Conservation (phyloP, 805 yeast genomes). For the Candida rishiriensis region DNA sequence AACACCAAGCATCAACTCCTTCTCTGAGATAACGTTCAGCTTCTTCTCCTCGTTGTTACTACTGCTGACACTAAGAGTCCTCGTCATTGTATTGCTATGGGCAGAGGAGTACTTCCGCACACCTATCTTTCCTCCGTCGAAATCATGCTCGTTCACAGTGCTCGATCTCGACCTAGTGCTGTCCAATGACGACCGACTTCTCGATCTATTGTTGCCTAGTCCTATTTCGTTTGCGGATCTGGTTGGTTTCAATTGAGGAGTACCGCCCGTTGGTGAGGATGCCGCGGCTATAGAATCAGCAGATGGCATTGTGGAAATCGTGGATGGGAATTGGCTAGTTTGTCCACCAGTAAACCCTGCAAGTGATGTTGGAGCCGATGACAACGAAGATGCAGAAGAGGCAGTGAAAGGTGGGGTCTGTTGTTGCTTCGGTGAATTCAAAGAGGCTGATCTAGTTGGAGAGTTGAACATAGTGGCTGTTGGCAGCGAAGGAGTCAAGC, state of each 20-base stretch:
- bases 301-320: background rate
- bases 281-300: too few relatives aligned
- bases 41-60: too few relatives aligned
- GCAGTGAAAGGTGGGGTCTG: background rate
- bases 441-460: conserved; percentile 1
- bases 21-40: too few relatives aligned
- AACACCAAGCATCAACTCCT: too few relatives aligned
- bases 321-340: background rate
- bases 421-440: too few relatives aligned
- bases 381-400: background rate
- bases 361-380: background rate
- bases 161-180: conserved; percentile 18
- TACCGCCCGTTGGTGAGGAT: too few relatives aligned
- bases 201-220: background rate
- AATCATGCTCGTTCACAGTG: conserved; percentile 20
- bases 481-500: conserved; percentile 1
- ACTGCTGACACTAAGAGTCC: too few relatives aligned
- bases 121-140: background rate
- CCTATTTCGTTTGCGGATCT: background rate
- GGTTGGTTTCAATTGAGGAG: too few relatives aligned
- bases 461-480: conserved; percentile 4
- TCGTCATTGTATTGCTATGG: too few relatives aligned
- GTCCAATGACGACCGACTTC: conserved; percentile 8
- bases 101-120: too few relatives aligned
- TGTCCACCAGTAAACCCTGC: background rate